Evolutionary conservation across 2,329 filamentous ascomycete species (phyloP), one percentile per base, ranked within the genome.

Genomic region (Fulvia fulva): DNA sequence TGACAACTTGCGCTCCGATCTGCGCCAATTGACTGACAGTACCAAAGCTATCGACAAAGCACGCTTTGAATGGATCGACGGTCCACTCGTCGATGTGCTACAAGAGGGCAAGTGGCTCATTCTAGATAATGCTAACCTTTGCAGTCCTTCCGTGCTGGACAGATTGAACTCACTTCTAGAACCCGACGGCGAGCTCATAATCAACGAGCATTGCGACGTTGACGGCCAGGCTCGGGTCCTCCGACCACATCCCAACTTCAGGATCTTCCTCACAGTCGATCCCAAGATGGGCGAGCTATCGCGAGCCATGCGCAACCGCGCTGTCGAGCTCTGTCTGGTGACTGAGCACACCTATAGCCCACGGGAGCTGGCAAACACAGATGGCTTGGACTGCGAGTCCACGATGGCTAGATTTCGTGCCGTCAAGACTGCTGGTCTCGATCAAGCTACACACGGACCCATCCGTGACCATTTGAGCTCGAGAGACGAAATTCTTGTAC

Each of bases 71-170:
- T 99, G 94, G 94, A 85, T 96, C 1, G 93, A 99, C 71, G 94
- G 95, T 57, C 84, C 95, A 50, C 86, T 99, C 45, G 88, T 97
- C 50, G 88, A 91, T 67, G 93, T 94, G 44, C 80, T 97, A 11
- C 83, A 95, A 69, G 80, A 87, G 65, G 94, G 94, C 14, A 84
- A 91, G 60, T 99, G 94, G 94, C 80, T 99, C 19, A 87, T 99
- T 11, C 84, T 99, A 22, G 94, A 99, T 74, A 97, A 99, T 74
- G 94, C 95, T 60, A 99, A 99, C 69, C 82, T 99, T 57, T 99
- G 95, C 77, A 97, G 89, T 68, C 88, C 93, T 23, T 96, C 93
- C 6, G 94, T 99, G 1, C 82, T 99, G 9, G 94, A 99, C 74
- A 84, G 95, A 61, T 78, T 99, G 53, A 99, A 99, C 73, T 97